Percentiles rank a stretch among this genome's conserved stretches.
These are phyloP conservation scores for Mycosphaerella sp. DNA, from an alignment of 2,329 filamentous ascomycete species.

Conservation along the genomic window DNA sequence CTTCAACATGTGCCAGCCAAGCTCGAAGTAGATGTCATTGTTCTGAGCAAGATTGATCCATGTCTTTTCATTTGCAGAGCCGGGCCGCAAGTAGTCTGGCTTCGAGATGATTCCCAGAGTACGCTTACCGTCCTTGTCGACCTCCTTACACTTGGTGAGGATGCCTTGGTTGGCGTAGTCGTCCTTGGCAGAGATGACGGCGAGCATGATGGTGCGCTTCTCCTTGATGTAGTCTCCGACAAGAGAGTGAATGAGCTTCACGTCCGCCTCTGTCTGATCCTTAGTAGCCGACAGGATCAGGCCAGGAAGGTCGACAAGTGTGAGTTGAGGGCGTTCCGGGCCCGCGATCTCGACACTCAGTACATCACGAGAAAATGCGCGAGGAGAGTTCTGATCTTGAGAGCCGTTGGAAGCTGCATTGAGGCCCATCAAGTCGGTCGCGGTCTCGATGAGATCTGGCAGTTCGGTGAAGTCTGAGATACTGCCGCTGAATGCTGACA, in stretches of 20 bases:
- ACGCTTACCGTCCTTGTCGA: constrained; percentile 43
- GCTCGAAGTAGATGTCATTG: constrained; percentile 36
- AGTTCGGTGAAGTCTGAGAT: constrained; percentile 40
- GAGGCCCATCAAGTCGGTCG: constrained; percentile 49
- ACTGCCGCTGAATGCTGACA: constrained; percentile 27
- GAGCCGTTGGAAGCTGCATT: constrained; percentile 3
- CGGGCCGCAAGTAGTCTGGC: constrained; percentile 41
- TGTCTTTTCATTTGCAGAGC: constrained; percentile 36
- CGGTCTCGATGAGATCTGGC: constrained; percentile 46
- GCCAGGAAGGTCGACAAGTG: constrained; percentile 36
- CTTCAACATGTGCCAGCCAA: constrained; percentile 51
- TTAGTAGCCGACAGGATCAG: constrained; percentile 34
- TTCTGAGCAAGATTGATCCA: constrained; percentile 40
- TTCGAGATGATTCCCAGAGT: constrained; percentile 56
- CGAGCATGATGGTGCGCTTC: constrained; percentile 43
- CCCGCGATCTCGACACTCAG: constrained; percentile 44
- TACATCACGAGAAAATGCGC: constrained; percentile 42
- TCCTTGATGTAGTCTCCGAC: constrained; percentile 52
- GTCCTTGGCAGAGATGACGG: constrained; percentile 37
- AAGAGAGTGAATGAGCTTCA: constrained; percentile 30
- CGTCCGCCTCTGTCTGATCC: constrained; percentile 32
- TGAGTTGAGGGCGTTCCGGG: constrained; percentile 36
- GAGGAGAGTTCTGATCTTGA: not conserved
- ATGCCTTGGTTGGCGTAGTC: constrained; percentile 55
- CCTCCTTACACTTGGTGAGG: constrained; percentile 42